Base-by-base conservation (phyloP, 495 filamentous ascomycete genomes). In the Thermochaetoides thermophila region DNA sequence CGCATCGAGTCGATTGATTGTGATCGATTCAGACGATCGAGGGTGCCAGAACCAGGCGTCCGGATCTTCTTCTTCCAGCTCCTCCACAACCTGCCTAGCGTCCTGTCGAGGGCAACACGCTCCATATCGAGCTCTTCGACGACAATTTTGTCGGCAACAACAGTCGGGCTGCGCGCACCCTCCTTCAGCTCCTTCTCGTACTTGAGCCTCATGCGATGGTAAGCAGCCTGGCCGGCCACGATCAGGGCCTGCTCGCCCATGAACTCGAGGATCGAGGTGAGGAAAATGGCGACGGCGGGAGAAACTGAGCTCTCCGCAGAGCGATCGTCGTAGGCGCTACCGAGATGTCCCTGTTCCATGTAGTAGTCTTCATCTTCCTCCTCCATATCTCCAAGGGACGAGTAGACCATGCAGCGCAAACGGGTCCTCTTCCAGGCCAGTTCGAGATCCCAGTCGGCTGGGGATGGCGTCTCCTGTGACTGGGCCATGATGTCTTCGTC, bases 351-450 rank as follows among this genome's bases (percentile, higher is more conserved):
- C 43, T 78, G 68, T 29, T 77, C 66, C 44, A 84, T 79, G 43
- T 76, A 82, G 41, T 73, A 74, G 48, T 94, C 84, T 51, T 97
- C 89, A 32, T 96, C 91, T 44, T 95, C 84, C 57, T 94, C 86
- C 54, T 99, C 91, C 70, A 99, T 74, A 46, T 99, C 89, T 16
- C 91, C 91, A 10, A 99, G 60, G 8, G 85, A 84, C 5, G 84
- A 96, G 52, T 96, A 96, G 12, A 96, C 87, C 91, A 99, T 96
- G 49, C 86, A 89, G 34, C 89, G 73, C 35, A 99, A 58, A 31
- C 91, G 76, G 1, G 84, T 86, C 32, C 86, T 68, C 55, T 84
- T 93, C 85, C 86, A 99, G 10, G 84, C 74, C 29, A 77, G 61
- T 47, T 93, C 76, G 10, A 93, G 60, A 49, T 96, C 84, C 71